Conservation (phyloP, 768 basidiomycete species). For the Candolleomyces eurysporus region DNA sequence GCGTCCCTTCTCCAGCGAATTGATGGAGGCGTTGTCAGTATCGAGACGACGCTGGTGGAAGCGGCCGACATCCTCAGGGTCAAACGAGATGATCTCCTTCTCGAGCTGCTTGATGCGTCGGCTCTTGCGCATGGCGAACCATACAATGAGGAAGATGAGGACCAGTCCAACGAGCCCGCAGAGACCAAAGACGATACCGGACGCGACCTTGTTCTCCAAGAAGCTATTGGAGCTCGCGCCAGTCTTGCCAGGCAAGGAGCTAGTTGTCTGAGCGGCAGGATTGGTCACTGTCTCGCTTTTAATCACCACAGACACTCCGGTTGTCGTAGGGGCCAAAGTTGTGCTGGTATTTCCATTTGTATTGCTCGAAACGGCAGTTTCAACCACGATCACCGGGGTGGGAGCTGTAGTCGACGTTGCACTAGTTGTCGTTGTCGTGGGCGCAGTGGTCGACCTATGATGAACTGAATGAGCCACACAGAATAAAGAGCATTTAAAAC, state of each 20-base stretch:
- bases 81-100: constrained; percentile 52
- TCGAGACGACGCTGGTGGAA: background rate
- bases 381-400: background rate
- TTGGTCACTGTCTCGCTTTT: constrained; percentile 1
- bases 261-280: background rate
- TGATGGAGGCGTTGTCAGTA: background rate
- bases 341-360: background rate
- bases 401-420: constrained; percentile 1
- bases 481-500: too few relatives aligned
- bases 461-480: background rate
- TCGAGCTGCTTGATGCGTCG: constrained; percentile 45
- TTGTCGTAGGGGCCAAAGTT: background rate
- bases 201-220: constrained; percentile 64
- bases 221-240: constrained; percentile 34
- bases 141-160: constrained; percentile 41
- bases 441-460: constrained; percentile 9
- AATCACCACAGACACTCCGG: background rate
- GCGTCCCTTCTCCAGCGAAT: constrained; percentile 7
- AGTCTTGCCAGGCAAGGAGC: background rate
- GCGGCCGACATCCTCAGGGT: constrained; percentile 26
- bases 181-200: constrained; percentile 55
- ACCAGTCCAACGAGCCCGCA: constrained; percentile 48
- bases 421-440: constrained; percentile 2
- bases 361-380: background rate
- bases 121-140: constrained; percentile 35